These are phyloP conservation scores for Ophiosphaerella korrae DNA, from an alignment of 2,329 filamentous ascomycete species.

Conservation along the genomic window DNA sequence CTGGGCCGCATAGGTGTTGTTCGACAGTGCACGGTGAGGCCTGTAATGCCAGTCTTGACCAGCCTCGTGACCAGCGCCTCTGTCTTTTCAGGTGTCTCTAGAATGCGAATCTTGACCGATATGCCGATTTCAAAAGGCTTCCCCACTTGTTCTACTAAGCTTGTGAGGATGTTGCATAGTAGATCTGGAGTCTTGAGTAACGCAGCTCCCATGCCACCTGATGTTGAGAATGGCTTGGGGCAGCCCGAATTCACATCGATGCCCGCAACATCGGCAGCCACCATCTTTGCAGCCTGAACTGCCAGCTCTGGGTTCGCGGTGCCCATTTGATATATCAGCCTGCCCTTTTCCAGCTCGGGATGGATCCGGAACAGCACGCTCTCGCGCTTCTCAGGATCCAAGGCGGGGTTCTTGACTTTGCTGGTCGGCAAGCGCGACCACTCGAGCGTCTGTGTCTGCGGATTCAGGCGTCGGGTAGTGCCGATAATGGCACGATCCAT, in stretches of 20 bases:
- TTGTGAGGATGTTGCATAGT: constrained; percentile 80
- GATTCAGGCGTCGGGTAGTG: constrained; percentile 76
- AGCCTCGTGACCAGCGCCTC: constrained; percentile 77
- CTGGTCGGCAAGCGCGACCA: constrained; percentile 80
- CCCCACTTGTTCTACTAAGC: constrained; percentile 78
- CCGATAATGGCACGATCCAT: constrained; percentile 92
- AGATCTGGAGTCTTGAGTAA: constrained; percentile 83
- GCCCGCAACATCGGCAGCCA: constrained; percentile 85
- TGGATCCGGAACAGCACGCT: constrained; percentile 85
- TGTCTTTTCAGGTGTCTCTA: constrained; percentile 78
- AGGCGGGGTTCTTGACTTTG: constrained; percentile 64
- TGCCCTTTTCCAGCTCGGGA: constrained; percentile 73
- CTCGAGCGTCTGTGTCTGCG: constrained; percentile 78
- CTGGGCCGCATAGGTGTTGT: constrained; percentile 94
- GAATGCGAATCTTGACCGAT: constrained; percentile 92
- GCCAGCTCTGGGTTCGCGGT: constrained; percentile 82
- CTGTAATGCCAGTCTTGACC: constrained; percentile 86
- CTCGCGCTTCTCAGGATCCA: constrained; percentile 58
- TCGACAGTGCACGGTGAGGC: constrained; percentile 91
- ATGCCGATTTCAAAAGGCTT: constrained; percentile 85
- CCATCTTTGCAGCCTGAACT: constrained; percentile 80
- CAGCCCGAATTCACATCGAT: constrained; percentile 99
- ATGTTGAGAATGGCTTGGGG: constrained; percentile 93
- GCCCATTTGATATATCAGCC: constrained; percentile 89
- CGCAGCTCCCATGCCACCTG: constrained; percentile 93